These are phyloP conservation scores for Pseudogymnoascus sp. DNA, from an alignment of 2,329 filamentous ascomycete species.

Conservation along the genomic window DNA sequence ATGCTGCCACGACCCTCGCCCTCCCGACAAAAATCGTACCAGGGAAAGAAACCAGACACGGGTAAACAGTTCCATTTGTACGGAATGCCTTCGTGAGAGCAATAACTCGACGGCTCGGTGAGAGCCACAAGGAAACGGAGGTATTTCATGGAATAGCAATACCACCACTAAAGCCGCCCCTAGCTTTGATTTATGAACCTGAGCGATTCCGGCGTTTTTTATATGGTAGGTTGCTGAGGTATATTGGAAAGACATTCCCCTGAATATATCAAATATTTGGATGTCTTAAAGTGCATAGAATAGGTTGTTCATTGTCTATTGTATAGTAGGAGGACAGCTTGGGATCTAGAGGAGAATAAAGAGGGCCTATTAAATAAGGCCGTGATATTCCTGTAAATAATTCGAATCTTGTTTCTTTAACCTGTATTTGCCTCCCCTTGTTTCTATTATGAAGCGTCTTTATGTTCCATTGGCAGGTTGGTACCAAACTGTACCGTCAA, in stretches of 20 bases:
- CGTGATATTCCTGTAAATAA: background rate
- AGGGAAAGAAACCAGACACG: background rate
- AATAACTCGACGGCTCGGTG: background rate
- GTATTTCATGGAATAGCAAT: too few relatives aligned
- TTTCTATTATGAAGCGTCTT: background rate
- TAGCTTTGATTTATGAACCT: too few relatives aligned
- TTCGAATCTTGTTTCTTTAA: background rate
- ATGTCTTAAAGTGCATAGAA: too few relatives aligned
- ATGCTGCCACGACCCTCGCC: background rate
- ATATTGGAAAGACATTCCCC: too few relatives aligned
- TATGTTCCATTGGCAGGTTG: slow-evolving; percentile 33
- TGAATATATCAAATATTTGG: too few relatives aligned
- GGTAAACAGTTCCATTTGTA: background rate
- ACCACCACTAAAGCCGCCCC: too few relatives aligned
- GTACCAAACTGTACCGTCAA: slow-evolving; percentile 32
- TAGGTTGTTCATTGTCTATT: too few relatives aligned
- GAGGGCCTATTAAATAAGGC: background rate
- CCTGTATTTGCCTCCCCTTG: background rate
- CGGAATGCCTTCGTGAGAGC: background rate
- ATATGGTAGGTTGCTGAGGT: too few relatives aligned
- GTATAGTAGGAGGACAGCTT: too few relatives aligned
- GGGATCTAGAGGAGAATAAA: background rate
- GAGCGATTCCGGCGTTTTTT: too few relatives aligned
- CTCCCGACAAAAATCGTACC: background rate
- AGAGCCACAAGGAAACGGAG: too few relatives aligned